Conservation (phyloP, 2,329 filamentous ascomycete genomes). For the Fusarium abutilonis region DNA sequence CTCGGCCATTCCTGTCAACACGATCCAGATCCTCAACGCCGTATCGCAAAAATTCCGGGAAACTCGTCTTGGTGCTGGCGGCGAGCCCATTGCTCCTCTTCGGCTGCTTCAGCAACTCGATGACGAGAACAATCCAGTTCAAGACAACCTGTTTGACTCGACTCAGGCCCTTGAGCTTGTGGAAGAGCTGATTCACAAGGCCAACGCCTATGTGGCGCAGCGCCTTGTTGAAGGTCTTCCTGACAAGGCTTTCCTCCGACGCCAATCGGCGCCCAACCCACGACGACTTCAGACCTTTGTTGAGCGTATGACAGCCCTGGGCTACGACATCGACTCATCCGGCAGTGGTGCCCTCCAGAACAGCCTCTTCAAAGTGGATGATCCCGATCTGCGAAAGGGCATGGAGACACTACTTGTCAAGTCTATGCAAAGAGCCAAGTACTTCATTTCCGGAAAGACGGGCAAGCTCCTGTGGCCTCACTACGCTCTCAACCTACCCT, state of each 20-base stretch:
- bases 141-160: conserved; percentile 95
- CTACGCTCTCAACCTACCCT: conserved; percentile 89
- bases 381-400: conserved; percentile 89
- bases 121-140: conserved; percentile 96
- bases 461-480: conserved; percentile 82
- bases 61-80: conserved; percentile 81
- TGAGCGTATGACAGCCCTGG: conserved; percentile 91
- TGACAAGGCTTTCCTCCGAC: conserved; percentile 90
- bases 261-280: conserved; percentile 85
- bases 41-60: conserved; percentile 93
- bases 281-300: conserved; percentile 90
- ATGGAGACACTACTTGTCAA: conserved; percentile 98
- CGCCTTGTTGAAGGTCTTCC: conserved; percentile 81
- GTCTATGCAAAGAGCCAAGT: conserved; percentile 95
- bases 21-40: conserved; percentile 82
- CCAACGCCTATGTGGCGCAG: conserved; percentile 88
- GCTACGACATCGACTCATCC: conserved; percentile 86
- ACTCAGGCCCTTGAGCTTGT: conserved; percentile 90
- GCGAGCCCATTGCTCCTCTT: conserved; percentile 82
- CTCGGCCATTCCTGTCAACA: conserved; percentile 73
- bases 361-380: conserved; percentile 92
- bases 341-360: conserved; percentile 93
- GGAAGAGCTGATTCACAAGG: conserved; percentile 94
- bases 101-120: conserved; percentile 93
- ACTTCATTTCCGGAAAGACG: conserved; percentile 85